A percentile compares a stretch with the other conserved stretches of the same genome.
Evolutionary conservation across 345 rosid species (phyloP).

Genomic region (Eucalyptus polyanthemos): DNA sequence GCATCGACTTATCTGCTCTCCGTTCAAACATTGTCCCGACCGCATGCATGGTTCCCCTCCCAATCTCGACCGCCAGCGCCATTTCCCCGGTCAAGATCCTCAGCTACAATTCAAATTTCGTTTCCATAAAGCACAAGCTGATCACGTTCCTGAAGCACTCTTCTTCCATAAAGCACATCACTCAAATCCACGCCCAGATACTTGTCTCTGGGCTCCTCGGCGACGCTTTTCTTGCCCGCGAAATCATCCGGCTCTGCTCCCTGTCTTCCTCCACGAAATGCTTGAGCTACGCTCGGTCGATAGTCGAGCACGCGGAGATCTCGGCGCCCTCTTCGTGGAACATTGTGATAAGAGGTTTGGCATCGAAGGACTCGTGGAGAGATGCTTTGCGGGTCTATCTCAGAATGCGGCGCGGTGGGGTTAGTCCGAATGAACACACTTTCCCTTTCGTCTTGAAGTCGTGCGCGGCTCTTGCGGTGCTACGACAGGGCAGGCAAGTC

Average conservation of each 20-base stretch:
- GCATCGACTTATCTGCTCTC: neutral
- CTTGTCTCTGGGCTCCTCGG: slow-evolving; percentile 33
- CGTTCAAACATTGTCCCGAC: neutral
- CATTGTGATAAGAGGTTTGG: slow-evolving; percentile 47
- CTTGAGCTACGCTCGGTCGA: slow-evolving; percentile 29
- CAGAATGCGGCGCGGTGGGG: slow-evolving; percentile 46
- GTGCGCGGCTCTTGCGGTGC: slow-evolving; percentile 30
- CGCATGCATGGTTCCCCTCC: slow-evolving; percentile 10
- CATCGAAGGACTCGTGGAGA: slow-evolving; percentile 34
- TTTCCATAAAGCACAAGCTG: slow-evolving; percentile 28
- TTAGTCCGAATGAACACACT: slow-evolving; percentile 51
- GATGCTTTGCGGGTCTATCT: slow-evolving; percentile 40
- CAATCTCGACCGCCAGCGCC: slow-evolving; percentile 2
- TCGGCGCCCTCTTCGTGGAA: slow-evolving; percentile 52
- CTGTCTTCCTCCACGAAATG: slow-evolving; percentile 21
- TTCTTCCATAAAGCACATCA: slow-evolving; percentile 35
- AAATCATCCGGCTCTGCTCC: slow-evolving; percentile 41
- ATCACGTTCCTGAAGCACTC: slow-evolving; percentile 40
- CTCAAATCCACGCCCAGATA: slow-evolving; percentile 57
- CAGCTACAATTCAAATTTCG: slow-evolving; percentile 7
- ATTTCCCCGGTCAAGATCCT: slow-evolving; percentile 1
- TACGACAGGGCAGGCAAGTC: slow-evolving; percentile 50
- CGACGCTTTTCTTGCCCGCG: slow-evolving; percentile 28
- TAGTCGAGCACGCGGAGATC: slow-evolving; percentile 22
- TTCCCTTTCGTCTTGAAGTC: slow-evolving; percentile 69